A percentile compares a stretch with the other conserved stretches of the same genome.
phyloP scores from a whole-genome alignment of 2,329 filamentous ascomycete species.

The Pseudogymnoascus sp. region DNA sequence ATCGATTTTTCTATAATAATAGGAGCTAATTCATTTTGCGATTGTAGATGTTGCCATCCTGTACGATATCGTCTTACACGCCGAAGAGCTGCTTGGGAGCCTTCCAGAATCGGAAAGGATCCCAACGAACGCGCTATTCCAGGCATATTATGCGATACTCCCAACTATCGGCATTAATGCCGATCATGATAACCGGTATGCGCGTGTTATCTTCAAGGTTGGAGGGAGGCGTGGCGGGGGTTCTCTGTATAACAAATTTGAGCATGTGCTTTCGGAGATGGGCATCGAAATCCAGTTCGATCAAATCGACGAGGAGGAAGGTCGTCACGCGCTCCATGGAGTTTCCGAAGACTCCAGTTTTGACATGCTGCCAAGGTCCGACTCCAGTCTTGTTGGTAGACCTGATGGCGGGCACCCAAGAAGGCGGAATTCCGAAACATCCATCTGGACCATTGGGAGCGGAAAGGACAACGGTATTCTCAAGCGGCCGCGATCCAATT shows the following conservation, averaged over 20 bases:
- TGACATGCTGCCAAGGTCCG: background rate
- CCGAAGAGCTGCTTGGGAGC: constrained; percentile 54
- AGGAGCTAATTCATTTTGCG: constrained; percentile 1
- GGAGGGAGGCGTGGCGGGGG: constrained; percentile 54
- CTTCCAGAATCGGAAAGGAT: constrained; percentile 55
- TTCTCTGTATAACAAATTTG: constrained; percentile 62
- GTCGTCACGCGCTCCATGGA: background rate
- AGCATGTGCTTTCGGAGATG: constrained; percentile 58
- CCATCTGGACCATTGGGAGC: constrained; percentile 23
- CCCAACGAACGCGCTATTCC: constrained; percentile 71
- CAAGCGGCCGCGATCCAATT: constrained; percentile 22
- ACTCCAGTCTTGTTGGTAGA: background rate
- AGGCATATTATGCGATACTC: constrained; percentile 72
- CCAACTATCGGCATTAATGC: constrained; percentile 60
- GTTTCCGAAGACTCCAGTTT: background rate
- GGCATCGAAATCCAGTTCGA: constrained; percentile 64
- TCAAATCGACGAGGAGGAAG: constrained; percentile 32
- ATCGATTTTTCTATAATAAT: background rate
- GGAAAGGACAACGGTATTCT: constrained; percentile 12
- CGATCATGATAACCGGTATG: constrained; percentile 68
- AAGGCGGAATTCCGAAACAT: constrained; percentile 30
- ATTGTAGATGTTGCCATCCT: constrained; percentile 67
- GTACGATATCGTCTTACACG: constrained; percentile 66
- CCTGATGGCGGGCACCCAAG: constrained; percentile 11
- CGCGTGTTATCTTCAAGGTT: constrained; percentile 72